Conservation (phyloP, 208 protist genomes). For the Trypanosoma melophagium region DNA sequence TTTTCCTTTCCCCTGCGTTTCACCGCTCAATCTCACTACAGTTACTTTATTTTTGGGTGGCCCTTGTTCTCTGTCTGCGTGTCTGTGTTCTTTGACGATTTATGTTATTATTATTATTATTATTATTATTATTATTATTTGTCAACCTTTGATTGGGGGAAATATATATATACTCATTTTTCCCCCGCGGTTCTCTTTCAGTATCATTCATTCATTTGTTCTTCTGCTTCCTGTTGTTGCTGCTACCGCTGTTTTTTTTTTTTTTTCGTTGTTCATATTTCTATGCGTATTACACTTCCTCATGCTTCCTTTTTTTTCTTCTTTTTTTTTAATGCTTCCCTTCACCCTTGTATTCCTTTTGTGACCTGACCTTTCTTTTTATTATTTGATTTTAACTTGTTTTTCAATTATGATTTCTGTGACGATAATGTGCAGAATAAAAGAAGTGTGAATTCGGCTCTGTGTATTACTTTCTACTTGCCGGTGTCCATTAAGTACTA, state of each 20-base stretch:
- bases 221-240: background rate
- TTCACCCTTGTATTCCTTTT: constrained; percentile 17
- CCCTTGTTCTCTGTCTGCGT: too few relatives aligned
- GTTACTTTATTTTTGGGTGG: too few relatives aligned
- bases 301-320: constrained; percentile 9
- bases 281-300: background rate
- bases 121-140: constrained; percentile 1
- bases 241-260: constrained; percentile 1
- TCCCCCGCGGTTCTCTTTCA: background rate
- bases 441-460: too few relatives aligned
- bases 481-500: too few relatives aligned
- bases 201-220: background rate
- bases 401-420: background rate
- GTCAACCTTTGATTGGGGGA: background rate
- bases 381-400: constrained; percentile 4
- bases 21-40: too few relatives aligned
- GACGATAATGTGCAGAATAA: too few relatives aligned
- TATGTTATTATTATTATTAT: constrained; percentile 2
- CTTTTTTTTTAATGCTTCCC: background rate
- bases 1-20: constrained; percentile 2
- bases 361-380: constrained; percentile 13
- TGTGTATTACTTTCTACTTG: too few relatives aligned
- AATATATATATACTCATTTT: constrained; percentile 19
- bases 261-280: background rate
- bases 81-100: background rate